Conservation (phyloP, 495 filamentous ascomycete genomes). For the Aspergillus steynii region DNA sequence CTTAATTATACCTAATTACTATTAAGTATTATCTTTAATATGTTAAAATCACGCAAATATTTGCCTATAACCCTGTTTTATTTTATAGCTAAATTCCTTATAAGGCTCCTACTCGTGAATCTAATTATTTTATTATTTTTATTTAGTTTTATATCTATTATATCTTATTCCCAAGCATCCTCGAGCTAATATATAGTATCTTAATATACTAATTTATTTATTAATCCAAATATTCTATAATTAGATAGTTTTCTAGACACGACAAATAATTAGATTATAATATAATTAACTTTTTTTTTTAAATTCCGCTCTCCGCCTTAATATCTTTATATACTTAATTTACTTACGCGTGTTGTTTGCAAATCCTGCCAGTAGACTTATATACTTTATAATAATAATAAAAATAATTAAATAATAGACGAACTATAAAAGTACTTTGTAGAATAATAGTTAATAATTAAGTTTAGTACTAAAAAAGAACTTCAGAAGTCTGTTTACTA, state of each 20-base stretch:
- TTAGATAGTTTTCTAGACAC: conserved; percentile 8
- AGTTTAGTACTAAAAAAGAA: neutral
- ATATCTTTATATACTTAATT: conserved; percentile 5
- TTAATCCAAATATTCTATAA: conserved; percentile 8
- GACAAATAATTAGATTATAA: neutral
- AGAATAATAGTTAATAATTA: neutral
- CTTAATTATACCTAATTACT: conserved; percentile 1
- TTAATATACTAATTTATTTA: conserved; percentile 2
- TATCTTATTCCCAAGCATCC: conserved; percentile 8
- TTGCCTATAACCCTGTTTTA: conserved; percentile 4
- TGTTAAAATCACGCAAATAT: neutral
- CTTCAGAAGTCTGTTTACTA: neutral
- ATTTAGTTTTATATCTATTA: conserved; percentile 1
- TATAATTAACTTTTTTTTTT: conserved; percentile 3
- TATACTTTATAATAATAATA: conserved; percentile 4
- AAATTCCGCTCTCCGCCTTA: neutral
- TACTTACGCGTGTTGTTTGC: neutral
- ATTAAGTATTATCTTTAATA: conserved; percentile 3
- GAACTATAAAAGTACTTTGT: neutral
- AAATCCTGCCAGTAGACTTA: neutral
- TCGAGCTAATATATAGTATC: conserved; percentile 4
- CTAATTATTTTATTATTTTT: neutral
- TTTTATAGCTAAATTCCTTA: neutral
- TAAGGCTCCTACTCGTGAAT: conserved; percentile 1
- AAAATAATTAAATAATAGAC: neutral